Evolutionary conservation across 768 basidiomycete species (phyloP).

Genomic region (Gautieria morchelliformis): DNA sequence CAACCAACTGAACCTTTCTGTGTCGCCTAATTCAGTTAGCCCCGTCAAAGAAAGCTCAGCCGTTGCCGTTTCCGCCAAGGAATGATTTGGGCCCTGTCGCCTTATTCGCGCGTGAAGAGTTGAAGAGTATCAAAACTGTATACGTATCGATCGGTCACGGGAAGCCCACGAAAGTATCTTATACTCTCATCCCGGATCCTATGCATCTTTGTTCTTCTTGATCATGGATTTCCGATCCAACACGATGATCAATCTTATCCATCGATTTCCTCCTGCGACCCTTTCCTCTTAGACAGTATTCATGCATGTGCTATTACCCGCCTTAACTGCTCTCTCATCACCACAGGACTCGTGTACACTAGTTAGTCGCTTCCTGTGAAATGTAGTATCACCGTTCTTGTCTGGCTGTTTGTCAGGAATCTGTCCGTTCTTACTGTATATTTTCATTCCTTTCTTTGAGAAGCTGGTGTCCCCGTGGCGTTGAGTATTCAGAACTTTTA

Average conservation of each 20-base stretch:
- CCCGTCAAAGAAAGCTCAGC: slow-evolving; percentile 51
- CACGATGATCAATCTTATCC: not conserved
- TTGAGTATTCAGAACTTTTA: too few relatives aligned
- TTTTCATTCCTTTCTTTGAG: too few relatives aligned
- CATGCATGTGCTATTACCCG: not conserved
- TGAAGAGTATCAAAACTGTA: slow-evolving; percentile 3
- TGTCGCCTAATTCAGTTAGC: slow-evolving; percentile 67
- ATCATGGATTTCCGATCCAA: not conserved
- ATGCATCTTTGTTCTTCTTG: not conserved
- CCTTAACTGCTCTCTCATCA: not conserved
- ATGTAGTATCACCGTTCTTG: not conserved
- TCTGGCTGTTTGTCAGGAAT: not conserved
- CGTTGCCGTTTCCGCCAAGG: slow-evolving; percentile 2
- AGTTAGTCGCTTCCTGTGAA: not conserved
- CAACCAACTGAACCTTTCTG: slow-evolving; percentile 36
- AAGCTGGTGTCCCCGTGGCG: too few relatives aligned
- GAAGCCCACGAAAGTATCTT: slow-evolving; percentile 2
- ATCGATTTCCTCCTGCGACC: not conserved
- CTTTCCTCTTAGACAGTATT: not conserved
- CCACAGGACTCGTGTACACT: not conserved
- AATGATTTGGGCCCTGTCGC: not conserved
- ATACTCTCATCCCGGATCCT: not conserved
- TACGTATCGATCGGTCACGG: slow-evolving; percentile 2
- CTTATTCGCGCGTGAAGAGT: not conserved
- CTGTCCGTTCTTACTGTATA: not conserved